phyloP scores from a whole-genome alignment of 2,329 filamentous ascomycete species.

The Septoria linicola region DNA sequence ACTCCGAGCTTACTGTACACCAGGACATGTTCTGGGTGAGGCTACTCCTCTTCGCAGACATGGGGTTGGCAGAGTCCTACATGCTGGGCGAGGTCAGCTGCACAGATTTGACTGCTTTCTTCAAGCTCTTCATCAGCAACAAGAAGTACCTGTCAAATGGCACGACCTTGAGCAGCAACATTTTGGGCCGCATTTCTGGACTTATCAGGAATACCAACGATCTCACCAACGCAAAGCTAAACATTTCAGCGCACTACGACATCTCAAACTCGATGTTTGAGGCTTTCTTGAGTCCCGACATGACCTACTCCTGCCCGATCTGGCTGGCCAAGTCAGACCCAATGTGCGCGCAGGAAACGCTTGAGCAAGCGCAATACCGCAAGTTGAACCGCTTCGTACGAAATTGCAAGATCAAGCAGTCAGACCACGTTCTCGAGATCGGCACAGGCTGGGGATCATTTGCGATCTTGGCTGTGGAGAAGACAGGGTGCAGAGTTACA shows the following conservation, averaged over 20 bases:
- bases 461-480: constrained; percentile 66
- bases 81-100: constrained; percentile 72
- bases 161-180: constrained; percentile 59
- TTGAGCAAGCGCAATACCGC: constrained; percentile 65
- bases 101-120: constrained; percentile 65
- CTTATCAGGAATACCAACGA: constrained; percentile 51
- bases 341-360: constrained; percentile 51
- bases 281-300: constrained; percentile 70
- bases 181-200: constrained; percentile 59
- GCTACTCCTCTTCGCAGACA: constrained; percentile 67
- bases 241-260: constrained; percentile 72
- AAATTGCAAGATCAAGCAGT: constrained; percentile 61
- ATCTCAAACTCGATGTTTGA: constrained; percentile 76
- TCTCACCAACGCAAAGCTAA: constrained; percentile 57
- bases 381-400: constrained; percentile 67
- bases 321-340: constrained; percentile 54
- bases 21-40: constrained; percentile 70
- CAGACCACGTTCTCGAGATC: constrained; percentile 71
- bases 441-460: constrained; percentile 75
- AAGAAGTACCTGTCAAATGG: constrained; percentile 60
- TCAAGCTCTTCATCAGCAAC: constrained; percentile 67
- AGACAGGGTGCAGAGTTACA: constrained; percentile 67
- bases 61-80: constrained; percentile 72
- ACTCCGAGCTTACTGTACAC: constrained; percentile 59
- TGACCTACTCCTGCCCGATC: constrained; percentile 73